These are phyloP conservation scores for Fraxinus angustifolia DNA, from an alignment of 305 asterid genomes.

Conservation along the genomic window DNA sequence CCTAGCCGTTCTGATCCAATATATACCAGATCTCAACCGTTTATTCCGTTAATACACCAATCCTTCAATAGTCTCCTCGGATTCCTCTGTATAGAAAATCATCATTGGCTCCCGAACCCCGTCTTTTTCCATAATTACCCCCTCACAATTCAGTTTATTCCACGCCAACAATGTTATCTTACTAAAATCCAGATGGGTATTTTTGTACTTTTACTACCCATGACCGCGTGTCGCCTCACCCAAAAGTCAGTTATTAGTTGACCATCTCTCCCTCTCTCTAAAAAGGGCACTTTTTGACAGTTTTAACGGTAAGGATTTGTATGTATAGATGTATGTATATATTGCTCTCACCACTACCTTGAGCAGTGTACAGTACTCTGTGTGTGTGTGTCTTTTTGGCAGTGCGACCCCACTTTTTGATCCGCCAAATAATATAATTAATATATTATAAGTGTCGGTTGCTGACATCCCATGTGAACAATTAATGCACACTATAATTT, in stretches of 20 bases:
- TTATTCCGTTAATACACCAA: slow-evolving; percentile 18
- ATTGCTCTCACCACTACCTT: slow-evolving; percentile 18
- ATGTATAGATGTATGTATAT: neutral
- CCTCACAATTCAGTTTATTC: slow-evolving; percentile 4
- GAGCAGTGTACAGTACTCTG: slow-evolving; percentile 1
- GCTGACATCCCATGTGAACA: slow-evolving; percentile 42
- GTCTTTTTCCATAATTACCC: neutral
- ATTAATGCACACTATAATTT: neutral
- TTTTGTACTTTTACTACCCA: neutral
- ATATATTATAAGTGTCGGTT: slow-evolving; percentile 25
- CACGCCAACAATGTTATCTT: slow-evolving; percentile 2
- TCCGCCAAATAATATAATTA: neutral
- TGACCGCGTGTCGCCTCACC: neutral
- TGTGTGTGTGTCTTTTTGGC: neutral
- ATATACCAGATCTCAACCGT: slow-evolving; percentile 18
- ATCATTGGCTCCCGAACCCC: neutral
- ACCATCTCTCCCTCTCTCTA: slow-evolving; percentile 12
- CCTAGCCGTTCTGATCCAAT: slow-evolving; percentile 20
- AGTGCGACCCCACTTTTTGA: neutral
- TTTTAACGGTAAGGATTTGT: slow-evolving; percentile 7
- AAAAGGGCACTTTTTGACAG: slow-evolving; percentile 21
- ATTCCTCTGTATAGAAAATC: slow-evolving; percentile 14
- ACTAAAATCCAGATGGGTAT: neutral
- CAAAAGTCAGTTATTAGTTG: slow-evolving; percentile 24
- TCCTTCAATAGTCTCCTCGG: slow-evolving; percentile 11